Evolutionary conservation across 805 yeast species (phyloP).

Genomic region (Clavispora fructus): DNA sequence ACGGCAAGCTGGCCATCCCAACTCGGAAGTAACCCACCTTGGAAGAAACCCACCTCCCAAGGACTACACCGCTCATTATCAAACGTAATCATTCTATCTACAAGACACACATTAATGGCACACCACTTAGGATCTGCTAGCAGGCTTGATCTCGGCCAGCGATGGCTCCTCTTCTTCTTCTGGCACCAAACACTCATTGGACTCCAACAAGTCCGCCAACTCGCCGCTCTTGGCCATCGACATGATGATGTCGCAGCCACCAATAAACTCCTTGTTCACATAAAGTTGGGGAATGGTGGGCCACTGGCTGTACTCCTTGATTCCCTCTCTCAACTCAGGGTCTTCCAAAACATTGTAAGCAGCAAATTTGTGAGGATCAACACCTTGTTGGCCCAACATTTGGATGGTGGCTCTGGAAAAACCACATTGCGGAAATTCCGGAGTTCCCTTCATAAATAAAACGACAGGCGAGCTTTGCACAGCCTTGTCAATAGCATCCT

Average conservation of each 20-base stretch:
- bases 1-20: too few relatives aligned
- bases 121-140: conserved; percentile 18
- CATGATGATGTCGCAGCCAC: conserved; percentile 94
- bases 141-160: conserved; percentile 32
- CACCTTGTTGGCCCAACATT: conserved; percentile 92
- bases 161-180: conserved; percentile 53
- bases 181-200: conserved; percentile 72
- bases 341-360: conserved; percentile 96
- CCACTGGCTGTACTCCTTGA: conserved; percentile 94
- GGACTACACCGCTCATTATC: background rate
- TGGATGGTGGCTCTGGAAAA: conserved; percentile 94
- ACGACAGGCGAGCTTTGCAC: conserved; percentile 90
- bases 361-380: conserved; percentile 92
- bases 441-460: conserved; percentile 97
- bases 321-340: conserved; percentile 87
- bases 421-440: conserved; percentile 97
- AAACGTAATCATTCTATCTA: background rate
- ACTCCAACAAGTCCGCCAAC: conserved; percentile 75
- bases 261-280: conserved; percentile 85
- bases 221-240: conserved; percentile 93
- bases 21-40: too few relatives aligned
- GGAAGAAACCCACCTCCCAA: too few relatives aligned
- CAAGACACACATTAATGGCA: background rate
- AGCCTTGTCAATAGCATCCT: conserved; percentile 80
- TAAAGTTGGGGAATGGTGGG: conserved; percentile 98